These are phyloP conservation scores for Skeletonema grethae DNA, from an alignment of 108 stramenopile species.

Conservation along the genomic window DNA sequence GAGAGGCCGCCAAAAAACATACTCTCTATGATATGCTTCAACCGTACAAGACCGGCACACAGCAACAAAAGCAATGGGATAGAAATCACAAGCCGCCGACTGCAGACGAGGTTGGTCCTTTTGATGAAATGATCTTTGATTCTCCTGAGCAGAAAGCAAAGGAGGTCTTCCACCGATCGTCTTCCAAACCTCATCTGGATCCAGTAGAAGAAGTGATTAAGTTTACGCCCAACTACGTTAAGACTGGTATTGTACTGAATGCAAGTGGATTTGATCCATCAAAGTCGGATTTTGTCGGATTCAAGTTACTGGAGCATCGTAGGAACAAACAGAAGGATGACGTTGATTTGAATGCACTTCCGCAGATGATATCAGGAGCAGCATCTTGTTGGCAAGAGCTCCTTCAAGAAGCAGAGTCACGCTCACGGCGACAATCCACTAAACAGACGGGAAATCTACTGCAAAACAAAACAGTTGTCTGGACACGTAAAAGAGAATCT, in stretches of 20 bases:
- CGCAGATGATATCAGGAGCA: neutral
- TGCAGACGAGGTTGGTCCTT: constrained; percentile 9
- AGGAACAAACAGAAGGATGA: neutral
- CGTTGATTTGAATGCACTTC: neutral
- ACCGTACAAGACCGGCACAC: constrained; percentile 17
- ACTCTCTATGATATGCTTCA: constrained; percentile 28
- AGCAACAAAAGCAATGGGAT: constrained; percentile 11
- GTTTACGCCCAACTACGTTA: neutral
- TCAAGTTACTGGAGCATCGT: constrained; percentile 4
- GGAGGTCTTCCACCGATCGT: neutral
- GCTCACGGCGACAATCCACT: neutral
- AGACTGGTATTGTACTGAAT: constrained; percentile 6
- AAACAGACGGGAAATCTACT: neutral
- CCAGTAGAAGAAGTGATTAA: neutral
- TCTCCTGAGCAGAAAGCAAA: constrained; percentile 19
- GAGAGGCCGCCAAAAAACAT: neutral
- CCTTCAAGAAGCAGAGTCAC: neutral
- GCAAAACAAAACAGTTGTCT: neutral
- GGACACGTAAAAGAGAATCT: neutral
- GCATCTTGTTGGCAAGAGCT: neutral
- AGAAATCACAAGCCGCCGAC: neutral
- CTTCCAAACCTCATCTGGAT: neutral
- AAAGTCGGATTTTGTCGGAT: constrained; percentile 8
- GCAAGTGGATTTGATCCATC: constrained; percentile 19
- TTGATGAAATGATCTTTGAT: constrained; percentile 6